Evolutionary conservation across 2,329 filamentous ascomycete genomes (phyloP).

Genomic region (Aspergillus novofumigatus): DNA sequence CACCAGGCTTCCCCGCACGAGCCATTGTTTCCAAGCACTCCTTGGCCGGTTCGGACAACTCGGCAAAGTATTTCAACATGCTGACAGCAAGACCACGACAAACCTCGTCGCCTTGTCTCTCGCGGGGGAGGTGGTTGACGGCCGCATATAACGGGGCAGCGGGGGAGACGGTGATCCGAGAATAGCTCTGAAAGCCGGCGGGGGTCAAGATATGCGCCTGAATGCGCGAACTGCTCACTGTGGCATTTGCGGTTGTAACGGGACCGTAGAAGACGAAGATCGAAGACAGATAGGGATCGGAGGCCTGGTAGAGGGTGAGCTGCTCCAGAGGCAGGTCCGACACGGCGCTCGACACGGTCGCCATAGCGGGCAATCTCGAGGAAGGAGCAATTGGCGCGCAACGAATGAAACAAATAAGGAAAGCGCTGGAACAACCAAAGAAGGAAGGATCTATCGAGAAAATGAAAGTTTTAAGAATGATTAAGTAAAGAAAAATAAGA

Average conservation of each 20-base stretch:
- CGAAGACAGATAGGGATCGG: constrained; percentile 74
- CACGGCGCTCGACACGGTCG: constrained; percentile 74
- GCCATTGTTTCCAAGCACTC: constrained; percentile 58
- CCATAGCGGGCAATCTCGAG: constrained; percentile 56
- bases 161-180: constrained; percentile 86
- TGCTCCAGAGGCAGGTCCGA: constrained; percentile 71
- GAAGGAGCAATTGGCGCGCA: constrained; percentile 9
- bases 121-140: constrained; percentile 83
- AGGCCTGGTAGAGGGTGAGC: constrained; percentile 82
- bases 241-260: constrained; percentile 82
- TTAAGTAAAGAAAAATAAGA: constrained; percentile 4
- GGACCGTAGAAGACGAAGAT: constrained; percentile 89
- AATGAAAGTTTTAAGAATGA: constrained; percentile 4
- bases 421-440: background rate
- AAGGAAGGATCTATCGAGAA: background rate
- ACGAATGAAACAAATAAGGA: constrained; percentile 5
- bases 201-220: constrained; percentile 90
- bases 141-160: constrained; percentile 87
- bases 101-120: constrained; percentile 92
- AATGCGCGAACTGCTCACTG: constrained; percentile 84
- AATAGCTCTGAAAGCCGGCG: constrained; percentile 83
- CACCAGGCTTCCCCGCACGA: constrained; percentile 52
- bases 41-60: constrained; percentile 75
- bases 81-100: constrained; percentile 89
- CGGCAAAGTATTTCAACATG: constrained; percentile 88